Percentiles rank a stretch among this genome's conserved stretches.
These are phyloP conservation scores for Yamadazyma nakazawae DNA, from an alignment of 805 yeast genomes.

Conservation along the genomic window DNA sequence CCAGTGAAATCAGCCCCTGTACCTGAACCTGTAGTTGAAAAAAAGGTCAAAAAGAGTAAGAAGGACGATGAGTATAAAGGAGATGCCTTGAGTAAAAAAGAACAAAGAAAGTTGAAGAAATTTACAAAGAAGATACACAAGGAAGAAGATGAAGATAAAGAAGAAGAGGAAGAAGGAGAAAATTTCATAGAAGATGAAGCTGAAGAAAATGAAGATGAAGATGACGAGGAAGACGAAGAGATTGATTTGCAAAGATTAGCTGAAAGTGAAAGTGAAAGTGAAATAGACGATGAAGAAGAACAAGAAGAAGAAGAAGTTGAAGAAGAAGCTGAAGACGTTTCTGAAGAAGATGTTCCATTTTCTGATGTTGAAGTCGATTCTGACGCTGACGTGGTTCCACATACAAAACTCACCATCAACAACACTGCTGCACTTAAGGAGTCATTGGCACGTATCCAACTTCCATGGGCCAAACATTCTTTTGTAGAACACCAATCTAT, in stretches of 20 bases:
- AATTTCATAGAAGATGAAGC: conserved; percentile 27
- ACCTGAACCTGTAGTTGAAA: conserved; percentile 12
- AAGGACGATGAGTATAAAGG: conserved; percentile 42
- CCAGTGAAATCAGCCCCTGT: conserved; percentile 9
- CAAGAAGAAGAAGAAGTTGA: conserved; percentile 45
- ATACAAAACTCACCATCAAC: conserved; percentile 84
- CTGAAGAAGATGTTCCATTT: conserved; percentile 78
- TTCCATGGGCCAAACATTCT: conserved; percentile 62
- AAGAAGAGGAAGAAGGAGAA: conserved; percentile 30
- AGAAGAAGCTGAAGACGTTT: conserved; percentile 52
- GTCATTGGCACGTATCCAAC: conserved; percentile 60
- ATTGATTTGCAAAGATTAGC: conserved; percentile 54
- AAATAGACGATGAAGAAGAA: conserved; percentile 25
- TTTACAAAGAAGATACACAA: conserved; percentile 25
- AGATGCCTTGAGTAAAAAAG: conserved; percentile 57
- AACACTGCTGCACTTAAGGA: conserved; percentile 80
- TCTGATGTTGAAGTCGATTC: conserved; percentile 91
- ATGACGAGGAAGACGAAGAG: conserved; percentile 20
- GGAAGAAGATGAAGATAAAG: conserved; percentile 33
- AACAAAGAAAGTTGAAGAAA: conserved; percentile 58
- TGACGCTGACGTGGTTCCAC: conserved; percentile 92
- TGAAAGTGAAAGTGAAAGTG: conserved; percentile 50
- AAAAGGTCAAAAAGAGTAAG: conserved; percentile 9
- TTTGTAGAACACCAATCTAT: conserved; percentile 84
- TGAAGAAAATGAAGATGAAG: conserved; percentile 34